A percentile compares a stretch with the other conserved stretches of the same genome.
These are phyloP conservation scores for Phytopythium litorale DNA, from an alignment of 352 stramenopile species.

Conservation along the genomic window DNA sequence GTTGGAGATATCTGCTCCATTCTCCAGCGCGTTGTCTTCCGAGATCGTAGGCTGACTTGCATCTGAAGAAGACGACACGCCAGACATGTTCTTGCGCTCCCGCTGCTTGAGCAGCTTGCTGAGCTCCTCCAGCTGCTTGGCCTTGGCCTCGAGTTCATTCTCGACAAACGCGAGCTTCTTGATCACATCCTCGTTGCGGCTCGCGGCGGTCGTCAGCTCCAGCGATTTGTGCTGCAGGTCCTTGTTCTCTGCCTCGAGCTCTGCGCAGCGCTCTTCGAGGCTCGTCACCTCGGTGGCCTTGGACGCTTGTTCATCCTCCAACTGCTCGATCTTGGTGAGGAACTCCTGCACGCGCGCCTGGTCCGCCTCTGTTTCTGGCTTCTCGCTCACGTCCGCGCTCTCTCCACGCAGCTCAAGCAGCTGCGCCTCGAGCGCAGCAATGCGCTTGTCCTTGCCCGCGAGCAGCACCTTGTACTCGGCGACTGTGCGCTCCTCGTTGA, in stretches of 20 bases:
- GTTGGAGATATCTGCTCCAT: not conserved
- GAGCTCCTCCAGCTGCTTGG: constrained; percentile 44
- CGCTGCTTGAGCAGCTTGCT: constrained; percentile 26
- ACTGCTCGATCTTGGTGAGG: constrained; percentile 39
- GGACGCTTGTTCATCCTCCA: constrained; percentile 59
- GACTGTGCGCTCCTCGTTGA: constrained; percentile 90
- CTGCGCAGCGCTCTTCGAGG: constrained; percentile 50
- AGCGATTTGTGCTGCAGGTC: constrained; percentile 35
- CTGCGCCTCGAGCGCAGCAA: constrained; percentile 35
- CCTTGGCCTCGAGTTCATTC: constrained; percentile 44
- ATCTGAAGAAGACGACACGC: not conserved
- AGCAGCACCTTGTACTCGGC: constrained; percentile 67
- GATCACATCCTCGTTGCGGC: constrained; percentile 44
- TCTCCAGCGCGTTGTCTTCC: constrained; percentile 12
- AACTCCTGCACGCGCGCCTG: constrained; percentile 30
- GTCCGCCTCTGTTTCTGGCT: constrained; percentile 6
- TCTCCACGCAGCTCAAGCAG: constrained; percentile 18
- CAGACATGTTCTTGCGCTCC: constrained; percentile 5
- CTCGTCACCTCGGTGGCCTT: constrained; percentile 46
- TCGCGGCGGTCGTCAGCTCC: constrained; percentile 30
- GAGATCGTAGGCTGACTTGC: constrained; percentile 6
- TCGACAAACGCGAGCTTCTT: constrained; percentile 50
- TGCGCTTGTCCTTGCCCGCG: constrained; percentile 50
- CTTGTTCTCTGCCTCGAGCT: constrained; percentile 40
- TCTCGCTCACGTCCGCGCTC: not conserved